Percentiles rank a stretch among this genome's conserved stretches.
These are phyloP conservation scores for Mortierella alpina DNA, from an alignment of 192 early-diverging fungal species.

Conservation along the genomic window DNA sequence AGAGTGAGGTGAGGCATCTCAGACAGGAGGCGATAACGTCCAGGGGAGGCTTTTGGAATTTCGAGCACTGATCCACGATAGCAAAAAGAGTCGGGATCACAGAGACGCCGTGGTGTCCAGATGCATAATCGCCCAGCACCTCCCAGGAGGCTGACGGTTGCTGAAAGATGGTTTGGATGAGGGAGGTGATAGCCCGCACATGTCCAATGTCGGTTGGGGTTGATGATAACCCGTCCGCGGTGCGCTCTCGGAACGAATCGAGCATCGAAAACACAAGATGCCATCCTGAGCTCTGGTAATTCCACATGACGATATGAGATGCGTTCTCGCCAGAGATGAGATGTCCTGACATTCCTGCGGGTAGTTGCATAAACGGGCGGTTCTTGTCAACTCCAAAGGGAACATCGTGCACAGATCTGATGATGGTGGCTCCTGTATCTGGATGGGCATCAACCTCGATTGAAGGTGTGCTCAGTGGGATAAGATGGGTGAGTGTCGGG, in stretches of 20 bases:
- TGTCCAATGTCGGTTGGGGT: conserved; percentile 16
- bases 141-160: conserved; percentile 14
- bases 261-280: conserved; percentile 18
- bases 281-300: conserved; percentile 39
- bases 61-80: conserved; percentile 41
- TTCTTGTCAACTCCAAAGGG: conserved; percentile 27
- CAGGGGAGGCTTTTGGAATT: conserved; percentile 40
- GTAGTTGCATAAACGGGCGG: conserved; percentile 35
- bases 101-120: background rate
- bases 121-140: conserved; percentile 13
- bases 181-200: conserved; percentile 37
- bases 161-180: conserved; percentile 19
- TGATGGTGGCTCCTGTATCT: conserved; percentile 19
- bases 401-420: conserved; percentile 22
- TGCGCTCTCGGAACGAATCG: conserved; percentile 28
- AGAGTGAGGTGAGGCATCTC: conserved; percentile 27
- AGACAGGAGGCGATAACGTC: conserved; percentile 46
- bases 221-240: background rate
- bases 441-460: conserved; percentile 17
- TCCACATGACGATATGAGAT: conserved; percentile 41
- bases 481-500: conserved; percentile 26
- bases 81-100: conserved; percentile 40
- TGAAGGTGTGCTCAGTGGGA: conserved; percentile 15
- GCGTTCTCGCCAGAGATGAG: conserved; percentile 40
- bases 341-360: conserved; percentile 26